These are phyloP conservation scores for Diutina rugosa DNA, from an alignment of 1,139 yeast genomes.

Conservation along the genomic window DNA sequence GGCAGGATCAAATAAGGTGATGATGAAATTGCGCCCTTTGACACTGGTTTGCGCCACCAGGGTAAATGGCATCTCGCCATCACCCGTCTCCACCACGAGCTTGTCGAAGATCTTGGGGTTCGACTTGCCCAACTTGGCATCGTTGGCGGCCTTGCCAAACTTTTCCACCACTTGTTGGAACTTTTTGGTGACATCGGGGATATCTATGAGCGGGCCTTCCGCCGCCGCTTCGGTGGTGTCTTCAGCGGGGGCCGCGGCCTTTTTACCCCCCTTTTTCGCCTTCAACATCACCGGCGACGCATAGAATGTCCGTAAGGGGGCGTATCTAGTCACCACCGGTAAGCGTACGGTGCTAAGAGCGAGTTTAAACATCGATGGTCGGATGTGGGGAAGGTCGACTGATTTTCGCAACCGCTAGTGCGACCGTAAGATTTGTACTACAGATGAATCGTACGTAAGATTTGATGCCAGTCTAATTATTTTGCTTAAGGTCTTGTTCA, in stretches of 20 bases:
- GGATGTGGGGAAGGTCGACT: not conserved
- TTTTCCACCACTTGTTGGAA: conserved; percentile 37
- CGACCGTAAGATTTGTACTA: not conserved
- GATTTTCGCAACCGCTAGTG: not conserved
- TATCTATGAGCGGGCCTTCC: conserved; percentile 13
- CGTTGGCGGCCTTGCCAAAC: conserved; percentile 45
- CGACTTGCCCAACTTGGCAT: conserved; percentile 54
- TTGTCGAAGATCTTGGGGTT: conserved; percentile 56
- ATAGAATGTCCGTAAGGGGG: not conserved
- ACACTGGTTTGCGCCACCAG: conserved; percentile 65
- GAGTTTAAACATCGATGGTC: not conserved
- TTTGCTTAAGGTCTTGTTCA: not conserved
- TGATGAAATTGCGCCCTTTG: conserved; percentile 49
- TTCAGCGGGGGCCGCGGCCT: not conserved
- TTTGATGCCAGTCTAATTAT: not conserved
- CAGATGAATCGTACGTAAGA: not conserved
- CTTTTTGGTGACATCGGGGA: conserved; percentile 28
- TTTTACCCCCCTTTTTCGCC: not conserved
- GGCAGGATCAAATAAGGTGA: conserved; percentile 77
- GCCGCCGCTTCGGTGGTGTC: conserved; percentile 8
- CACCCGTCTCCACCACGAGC: conserved; percentile 38
- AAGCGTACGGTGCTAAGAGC: not conserved
- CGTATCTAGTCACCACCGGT: not conserved
- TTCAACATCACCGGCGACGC: not conserved
- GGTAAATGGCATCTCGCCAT: conserved; percentile 36